Conservation (phyloP, 2,329 filamentous ascomycete genomes). For the Lachnellula willkommii region DNA sequence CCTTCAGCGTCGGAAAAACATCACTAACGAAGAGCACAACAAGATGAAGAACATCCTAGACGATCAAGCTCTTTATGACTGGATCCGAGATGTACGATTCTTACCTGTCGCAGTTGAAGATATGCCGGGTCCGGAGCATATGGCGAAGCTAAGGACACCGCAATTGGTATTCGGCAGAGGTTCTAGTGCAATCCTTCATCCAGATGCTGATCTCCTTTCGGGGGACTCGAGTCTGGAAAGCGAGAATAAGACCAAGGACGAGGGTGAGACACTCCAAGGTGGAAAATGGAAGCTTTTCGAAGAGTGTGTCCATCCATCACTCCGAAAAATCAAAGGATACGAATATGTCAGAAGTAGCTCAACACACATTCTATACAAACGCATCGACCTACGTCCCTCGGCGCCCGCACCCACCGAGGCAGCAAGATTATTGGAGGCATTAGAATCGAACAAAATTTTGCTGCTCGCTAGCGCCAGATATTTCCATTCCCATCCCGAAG, state of each 20-base stretch:
- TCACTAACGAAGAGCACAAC: conserved; percentile 63
- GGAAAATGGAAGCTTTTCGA: not conserved
- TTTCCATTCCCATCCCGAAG: no score
- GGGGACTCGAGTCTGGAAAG: conserved; percentile 8
- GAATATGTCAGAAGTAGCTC: not conserved
- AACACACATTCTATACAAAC: no score
- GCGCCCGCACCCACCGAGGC: no score
- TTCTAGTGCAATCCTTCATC: conserved; percentile 10
- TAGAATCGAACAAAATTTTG: no score
- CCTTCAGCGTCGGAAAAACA: conserved; percentile 63
- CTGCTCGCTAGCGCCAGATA: no score
- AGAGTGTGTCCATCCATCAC: no score
- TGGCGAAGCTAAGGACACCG: conserved; percentile 41
- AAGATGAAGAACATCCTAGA: conserved; percentile 53
- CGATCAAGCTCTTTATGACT: conserved; percentile 52
- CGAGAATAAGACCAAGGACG: conserved; percentile 1
- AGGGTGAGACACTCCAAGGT: not conserved
- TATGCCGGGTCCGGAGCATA: conserved; percentile 39
- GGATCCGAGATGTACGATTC: conserved; percentile 51
- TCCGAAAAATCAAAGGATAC: not conserved
- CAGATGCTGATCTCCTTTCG: conserved; percentile 23
- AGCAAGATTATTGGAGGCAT: no score
- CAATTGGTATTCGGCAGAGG: conserved; percentile 45
- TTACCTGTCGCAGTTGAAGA: conserved; percentile 25
- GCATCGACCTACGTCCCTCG: no score